Base-by-base conservation (phyloP, 345 rosid species). In the Arabis hirsuta region DNA sequence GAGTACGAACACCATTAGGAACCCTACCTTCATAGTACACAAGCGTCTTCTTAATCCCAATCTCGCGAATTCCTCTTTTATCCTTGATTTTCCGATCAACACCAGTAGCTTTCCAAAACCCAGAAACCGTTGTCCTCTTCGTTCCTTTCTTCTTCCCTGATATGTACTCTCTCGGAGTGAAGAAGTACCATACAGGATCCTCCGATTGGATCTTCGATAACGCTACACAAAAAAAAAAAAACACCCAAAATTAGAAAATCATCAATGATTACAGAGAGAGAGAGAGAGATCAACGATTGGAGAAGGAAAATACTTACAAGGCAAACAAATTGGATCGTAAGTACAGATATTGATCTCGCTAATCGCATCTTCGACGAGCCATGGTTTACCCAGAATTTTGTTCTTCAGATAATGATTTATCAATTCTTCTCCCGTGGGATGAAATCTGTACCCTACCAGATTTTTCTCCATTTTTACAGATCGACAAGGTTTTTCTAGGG, bases 31-130 rank as follows among this genome's bases (percentile, higher is more conserved):
- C 7, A 48, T 14, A n/a, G 52, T 76, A 83, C 1, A 83, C 87
- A 69, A 85, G 36, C 7, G 64, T 82, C 79, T 69, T 85, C 79
- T 85, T 82, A 0, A 48, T 38, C 7, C 87, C 89, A 26, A 83
- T 83, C 71, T 52, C 75, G 0, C 43, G 8, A 2, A n/a, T 16
- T 1, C 80, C 27, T 13, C 55, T 22, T 16, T 26, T 62, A n/a
- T 46, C 73, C 45, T 56, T 65, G 60, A 83, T 66, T 4, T n/a
- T 1, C 2, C 85, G 82, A 50, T 60, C 54, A 8, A 16, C 63
- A 13, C 90, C 90, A 0, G 84, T 80, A 20, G 72, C 11, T 77
- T 81, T 84, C 88, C 88, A 86, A 11, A 5, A 72, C 5, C 90
- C 88, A n/a, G 14, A 9, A 22, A 2, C 32, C 2, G 85, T 81